Evolutionary conservation across 192 early-diverging fungal species (phyloP), one percentile per base, ranked within the genome.

Genomic region (Piromyces finnis): DNA sequence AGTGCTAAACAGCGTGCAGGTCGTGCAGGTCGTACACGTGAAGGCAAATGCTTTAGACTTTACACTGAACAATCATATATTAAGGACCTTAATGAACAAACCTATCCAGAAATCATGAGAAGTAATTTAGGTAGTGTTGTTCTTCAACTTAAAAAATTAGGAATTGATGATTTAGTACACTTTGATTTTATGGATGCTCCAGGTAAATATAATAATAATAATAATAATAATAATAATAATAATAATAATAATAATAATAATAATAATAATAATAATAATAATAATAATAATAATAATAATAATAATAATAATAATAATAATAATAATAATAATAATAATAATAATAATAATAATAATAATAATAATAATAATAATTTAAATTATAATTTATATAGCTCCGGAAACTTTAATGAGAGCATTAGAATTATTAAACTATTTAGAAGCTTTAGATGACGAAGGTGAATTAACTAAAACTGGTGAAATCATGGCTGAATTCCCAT

Each of bases 171-270:
- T 85, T 86, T 99, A 41, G 97, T 98, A 5, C 96, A 99, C 82
- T 96, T 99, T 85, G 98, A 99, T 86, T 97, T 98, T 78, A 98
- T 99, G 96, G 98, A 99, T 81, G 95, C 98, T 26, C 97, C 97
- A 81, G 86, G 88, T 28, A 83, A 80, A 29, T 16, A 85, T 29
- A 14, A 37, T 37, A 37, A 14, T 14, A 37, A 37, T 37, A 14
- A 37, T 6, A 6, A 32, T 32, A 29, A 29, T 16, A 59, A 85
- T 29, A 14, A 37, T 37, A 37, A 14, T 14, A 37, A 37, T 37
- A 14, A 37, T 6, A 6, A 32, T 32, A 29, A 83, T 79, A 7
- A 30, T 29, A 77, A 28, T 13, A 12, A 36, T 85, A 15, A 85
- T 51, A 2, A 78, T 12, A 18, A 22, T 1, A 59, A 85, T 80